Evolutionary conservation across 148 eudicot species (phyloP), one percentile per base, ranked within the genome.

Genomic region (Fallopia convolvulus): DNA sequence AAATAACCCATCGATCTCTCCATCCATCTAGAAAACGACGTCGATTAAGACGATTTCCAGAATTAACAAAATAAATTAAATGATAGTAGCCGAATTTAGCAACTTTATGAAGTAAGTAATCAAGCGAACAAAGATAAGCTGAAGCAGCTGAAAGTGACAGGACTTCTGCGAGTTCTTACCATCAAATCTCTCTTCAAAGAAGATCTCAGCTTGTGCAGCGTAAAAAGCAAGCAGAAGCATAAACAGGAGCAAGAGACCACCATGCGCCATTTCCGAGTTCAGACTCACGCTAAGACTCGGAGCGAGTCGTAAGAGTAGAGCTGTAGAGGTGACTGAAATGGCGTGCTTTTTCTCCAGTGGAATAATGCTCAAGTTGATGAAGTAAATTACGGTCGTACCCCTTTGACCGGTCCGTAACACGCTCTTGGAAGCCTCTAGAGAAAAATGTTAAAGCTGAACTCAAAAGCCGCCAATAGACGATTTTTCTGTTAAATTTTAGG

Each of bases 1-100:
- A 93, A 74, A 78, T 75, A 23, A 93, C 94, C 98, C 98, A 93
- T 36, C 93, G 87, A 56, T 85, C 88, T 78, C 85, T 83, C 98
- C 98, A 93, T 76, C 91, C 98, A 86, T 89, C 72, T 68, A 68
- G 21, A 68, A 68, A 33, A 17, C 5, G 72, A 39, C 5, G 17
- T 17, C 44, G 33, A 15, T 33, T 6, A 17, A 3, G 70, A 65
- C 21, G 65, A 79, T 56, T 78, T 48, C 66, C 65, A 77, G 0
- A 72, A 44, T 44, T 6, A 9, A 44, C 7, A 44, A 74, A 73
- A 44, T 0, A 60, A 74, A 70, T 55, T 26, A 26, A 61, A 32
- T 21, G 3, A 0, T 14, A 3, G 41, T 32, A 61, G 5, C 65
- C 23, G 9, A 60, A 2, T 15, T 8, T 2, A 60, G 74, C 17